Conservation (phyloP, 108 stramenopile species). For the Hondaea fermentalgiana region DNA sequence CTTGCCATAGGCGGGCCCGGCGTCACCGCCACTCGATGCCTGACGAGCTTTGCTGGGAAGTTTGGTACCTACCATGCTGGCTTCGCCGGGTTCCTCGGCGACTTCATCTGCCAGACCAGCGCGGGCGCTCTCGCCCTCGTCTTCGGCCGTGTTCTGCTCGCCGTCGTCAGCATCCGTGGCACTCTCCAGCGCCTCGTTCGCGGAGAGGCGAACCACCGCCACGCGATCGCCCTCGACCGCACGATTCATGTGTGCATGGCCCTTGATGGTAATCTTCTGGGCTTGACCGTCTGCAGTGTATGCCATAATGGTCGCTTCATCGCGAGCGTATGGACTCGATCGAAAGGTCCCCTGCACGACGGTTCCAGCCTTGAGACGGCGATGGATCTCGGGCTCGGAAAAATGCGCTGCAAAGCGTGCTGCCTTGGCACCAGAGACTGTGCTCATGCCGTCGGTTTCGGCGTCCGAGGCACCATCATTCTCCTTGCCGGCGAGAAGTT, state of each 20-base stretch:
- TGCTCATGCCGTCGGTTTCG: neutral
- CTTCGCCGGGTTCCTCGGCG: constrained; percentile 30
- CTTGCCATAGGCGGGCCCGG: constrained; percentile 38
- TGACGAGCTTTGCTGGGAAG: neutral
- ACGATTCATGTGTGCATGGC: constrained; percentile 66
- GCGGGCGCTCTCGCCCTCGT: constrained; percentile 46
- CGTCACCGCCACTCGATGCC: neutral
- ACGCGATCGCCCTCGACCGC: constrained; percentile 93
- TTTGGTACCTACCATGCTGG: neutral
- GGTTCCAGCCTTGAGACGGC: constrained; percentile 29
- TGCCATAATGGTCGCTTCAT: constrained; percentile 35
- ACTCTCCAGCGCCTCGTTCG: constrained; percentile 18
- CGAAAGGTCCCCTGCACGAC: constrained; percentile 35
- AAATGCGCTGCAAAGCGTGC: constrained; percentile 26
- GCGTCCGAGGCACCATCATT: neutral
- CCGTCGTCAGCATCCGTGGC: constrained; percentile 10
- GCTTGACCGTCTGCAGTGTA: neutral
- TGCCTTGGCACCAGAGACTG: neutral
- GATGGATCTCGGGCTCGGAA: constrained; percentile 27
- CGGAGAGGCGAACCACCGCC: constrained; percentile 50
- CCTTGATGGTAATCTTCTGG: constrained; percentile 27
- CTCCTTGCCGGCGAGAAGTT: constrained; percentile 33
- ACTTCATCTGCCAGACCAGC: constrained; percentile 48
- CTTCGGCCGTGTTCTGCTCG: neutral
- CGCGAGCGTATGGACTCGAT: constrained; percentile 14